phyloP scores from a whole-genome alignment of 257 asterid genomes.

The Ocimum tenuiflorum region DNA sequence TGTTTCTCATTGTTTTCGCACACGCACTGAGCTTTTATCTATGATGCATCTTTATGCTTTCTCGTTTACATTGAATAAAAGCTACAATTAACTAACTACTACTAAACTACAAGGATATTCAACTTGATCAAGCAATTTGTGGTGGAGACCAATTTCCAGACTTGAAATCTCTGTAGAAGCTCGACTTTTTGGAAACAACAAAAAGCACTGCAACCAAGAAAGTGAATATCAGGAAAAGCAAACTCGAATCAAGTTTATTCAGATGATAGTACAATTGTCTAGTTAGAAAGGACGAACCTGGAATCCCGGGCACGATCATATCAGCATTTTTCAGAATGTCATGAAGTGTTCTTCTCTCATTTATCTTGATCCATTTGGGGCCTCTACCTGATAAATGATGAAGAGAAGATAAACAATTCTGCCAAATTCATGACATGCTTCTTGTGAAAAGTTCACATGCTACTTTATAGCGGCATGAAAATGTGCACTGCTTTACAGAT shows the following conservation, averaged over 20 bases:
- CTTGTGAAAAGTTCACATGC: neutral
- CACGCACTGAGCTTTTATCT: neutral
- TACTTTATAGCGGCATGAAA: neutral
- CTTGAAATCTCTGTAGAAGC: conserved; percentile 62
- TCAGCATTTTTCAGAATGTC: conserved; percentile 57
- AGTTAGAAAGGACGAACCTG: conserved; percentile 47
- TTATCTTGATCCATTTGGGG: conserved; percentile 56
- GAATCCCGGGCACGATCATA: conserved; percentile 62
- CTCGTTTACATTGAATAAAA: neutral
- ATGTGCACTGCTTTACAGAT: neutral
- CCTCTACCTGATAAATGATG: conserved; percentile 30
- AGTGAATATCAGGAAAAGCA: neutral
- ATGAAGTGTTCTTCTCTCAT: conserved; percentile 64
- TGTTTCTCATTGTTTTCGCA: neutral
- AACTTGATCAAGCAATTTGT: conserved; percentile 27
- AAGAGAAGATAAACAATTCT: neutral
- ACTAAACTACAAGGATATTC: neutral
- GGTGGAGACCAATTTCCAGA: conserved; percentile 78
- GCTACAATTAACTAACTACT: neutral
- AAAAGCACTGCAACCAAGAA: conserved; percentile 52
- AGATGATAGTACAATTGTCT: neutral
- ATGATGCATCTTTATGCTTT: neutral
- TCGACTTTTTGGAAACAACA: conserved; percentile 59
- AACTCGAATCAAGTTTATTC: conserved; percentile 8
- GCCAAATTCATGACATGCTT: neutral